These are phyloP conservation scores for Mycosphaerella arachidis DNA, from an alignment of 2,329 filamentous ascomycete species.

Conservation along the genomic window DNA sequence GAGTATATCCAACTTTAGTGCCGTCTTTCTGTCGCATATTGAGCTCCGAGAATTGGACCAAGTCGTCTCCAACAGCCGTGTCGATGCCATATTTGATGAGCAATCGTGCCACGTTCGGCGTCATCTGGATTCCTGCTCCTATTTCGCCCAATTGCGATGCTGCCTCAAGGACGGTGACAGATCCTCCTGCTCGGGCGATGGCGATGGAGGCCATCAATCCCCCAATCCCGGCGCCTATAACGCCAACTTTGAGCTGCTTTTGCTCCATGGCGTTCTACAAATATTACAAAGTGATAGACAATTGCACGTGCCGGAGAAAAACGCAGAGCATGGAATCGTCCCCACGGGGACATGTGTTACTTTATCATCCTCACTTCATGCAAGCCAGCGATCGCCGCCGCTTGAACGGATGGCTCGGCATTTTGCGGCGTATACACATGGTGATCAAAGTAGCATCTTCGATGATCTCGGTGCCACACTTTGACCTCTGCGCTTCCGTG, in stretches of 20 bases:
- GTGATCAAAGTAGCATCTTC: no score
- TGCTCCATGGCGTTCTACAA: background rate
- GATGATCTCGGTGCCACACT: no score
- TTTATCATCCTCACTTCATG: background rate
- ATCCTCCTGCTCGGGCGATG: conserved; percentile 32
- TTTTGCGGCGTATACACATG: no score
- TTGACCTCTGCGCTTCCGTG: no score
- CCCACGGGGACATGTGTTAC: background rate
- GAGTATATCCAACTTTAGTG: conserved; percentile 36
- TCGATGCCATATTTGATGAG: conserved; percentile 39
- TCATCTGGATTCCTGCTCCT: conserved; percentile 29
- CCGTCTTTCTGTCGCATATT: conserved; percentile 40
- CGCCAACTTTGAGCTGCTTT: conserved; percentile 23
- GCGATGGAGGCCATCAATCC: conserved; percentile 40
- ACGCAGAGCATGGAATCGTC: no score
- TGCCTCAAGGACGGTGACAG: conserved; percentile 40
- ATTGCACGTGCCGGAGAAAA: no score
- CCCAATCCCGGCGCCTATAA: conserved; percentile 36
- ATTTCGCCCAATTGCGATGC: conserved; percentile 37
- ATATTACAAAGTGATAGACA: no score
- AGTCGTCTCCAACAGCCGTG: conserved; percentile 39
- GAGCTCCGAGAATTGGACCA: conserved; percentile 39
- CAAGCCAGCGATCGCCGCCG: background rate
- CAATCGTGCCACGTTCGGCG: conserved; percentile 40
- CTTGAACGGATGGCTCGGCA: background rate